A percentile compares a stretch with the other conserved stretches of the same genome.
Conservation (phyloP, 2,329 filamentous ascomycete genomes). For the Arthrobotrys iridis region DNA sequence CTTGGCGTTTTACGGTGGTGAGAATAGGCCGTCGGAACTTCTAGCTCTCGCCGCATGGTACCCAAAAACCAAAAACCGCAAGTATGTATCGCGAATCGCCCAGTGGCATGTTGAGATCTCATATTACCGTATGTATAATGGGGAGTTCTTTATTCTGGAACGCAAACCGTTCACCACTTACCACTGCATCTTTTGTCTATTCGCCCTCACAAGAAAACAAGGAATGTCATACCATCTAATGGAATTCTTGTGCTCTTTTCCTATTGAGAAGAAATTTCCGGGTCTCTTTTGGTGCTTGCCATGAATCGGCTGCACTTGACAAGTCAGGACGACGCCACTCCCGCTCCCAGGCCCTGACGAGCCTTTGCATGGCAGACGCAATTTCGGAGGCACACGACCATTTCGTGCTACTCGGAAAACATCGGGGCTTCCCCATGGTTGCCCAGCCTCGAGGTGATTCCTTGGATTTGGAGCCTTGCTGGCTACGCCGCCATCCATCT, state of each 20-base stretch:
- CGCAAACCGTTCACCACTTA: neutral
- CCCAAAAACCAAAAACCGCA: neutral
- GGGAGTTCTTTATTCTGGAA: conserved; percentile 42
- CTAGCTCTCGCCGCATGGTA: no score
- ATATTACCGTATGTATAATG: neutral
- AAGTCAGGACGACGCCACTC: conserved; percentile 39
- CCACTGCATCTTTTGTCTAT: neutral
- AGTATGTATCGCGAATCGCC: neutral
- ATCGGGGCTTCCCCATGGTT: conserved; percentile 16
- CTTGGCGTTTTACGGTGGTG: neutral
- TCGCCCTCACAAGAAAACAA: neutral
- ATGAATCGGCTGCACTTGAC: conserved; percentile 44
- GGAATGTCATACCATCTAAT: conserved; percentile 4
- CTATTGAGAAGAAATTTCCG: conserved; percentile 45
- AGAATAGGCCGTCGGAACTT: neutral
- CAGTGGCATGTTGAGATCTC: neutral
- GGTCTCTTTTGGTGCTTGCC: conserved; percentile 49
- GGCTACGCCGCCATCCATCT: neutral
- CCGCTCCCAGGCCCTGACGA: conserved; percentile 11
- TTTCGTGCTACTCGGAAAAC: conserved; percentile 32
- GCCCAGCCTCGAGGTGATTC: neutral
- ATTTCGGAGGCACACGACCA: conserved; percentile 24
- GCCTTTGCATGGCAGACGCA: conserved; percentile 29
- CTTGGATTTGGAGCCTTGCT: conserved; percentile 1
- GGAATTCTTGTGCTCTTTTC: neutral